Evolutionary conservation across 208 protist genomes (phyloP).

Genomic region (Porcisia hertigi): DNA sequence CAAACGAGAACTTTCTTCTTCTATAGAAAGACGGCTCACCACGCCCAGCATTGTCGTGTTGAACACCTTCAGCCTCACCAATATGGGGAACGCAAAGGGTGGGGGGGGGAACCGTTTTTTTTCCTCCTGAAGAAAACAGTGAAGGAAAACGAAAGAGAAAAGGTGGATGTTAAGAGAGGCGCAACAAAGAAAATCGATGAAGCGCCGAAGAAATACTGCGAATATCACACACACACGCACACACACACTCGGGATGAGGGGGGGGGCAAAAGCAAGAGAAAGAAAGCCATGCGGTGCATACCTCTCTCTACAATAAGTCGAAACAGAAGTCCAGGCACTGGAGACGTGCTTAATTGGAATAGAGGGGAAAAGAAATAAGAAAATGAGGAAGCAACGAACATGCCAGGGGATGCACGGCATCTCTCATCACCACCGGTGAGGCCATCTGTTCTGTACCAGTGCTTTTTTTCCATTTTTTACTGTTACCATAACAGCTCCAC

Average conservation of each 20-base stretch:
- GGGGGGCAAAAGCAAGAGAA: no score
- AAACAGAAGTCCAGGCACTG: no score
- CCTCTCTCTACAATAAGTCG: no score
- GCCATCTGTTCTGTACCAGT: neutral
- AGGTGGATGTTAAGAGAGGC: neutral
- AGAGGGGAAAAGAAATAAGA: neutral
- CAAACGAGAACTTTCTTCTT: neutral
- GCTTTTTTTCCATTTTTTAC: neutral
- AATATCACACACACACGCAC: no score
- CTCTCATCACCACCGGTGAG: neutral
- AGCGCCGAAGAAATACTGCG: no score
- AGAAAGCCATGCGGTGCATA: no score
- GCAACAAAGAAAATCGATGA: no score
- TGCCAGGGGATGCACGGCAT: neutral
- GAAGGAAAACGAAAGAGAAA: neutral
- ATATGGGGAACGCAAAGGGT: no score
- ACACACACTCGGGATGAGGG: no score
- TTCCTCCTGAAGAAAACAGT: neutral
- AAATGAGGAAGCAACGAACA: neutral
- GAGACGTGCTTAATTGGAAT: no score
- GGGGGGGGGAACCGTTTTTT: neutral
- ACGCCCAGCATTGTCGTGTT: neutral
- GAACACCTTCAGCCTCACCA: neutral
- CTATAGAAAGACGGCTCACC: neutral
- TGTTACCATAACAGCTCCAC: neutral